These are phyloP conservation scores for Paecilomyces niveus DNA, from an alignment of 2,329 filamentous ascomycete genomes.

Conservation along the genomic window DNA sequence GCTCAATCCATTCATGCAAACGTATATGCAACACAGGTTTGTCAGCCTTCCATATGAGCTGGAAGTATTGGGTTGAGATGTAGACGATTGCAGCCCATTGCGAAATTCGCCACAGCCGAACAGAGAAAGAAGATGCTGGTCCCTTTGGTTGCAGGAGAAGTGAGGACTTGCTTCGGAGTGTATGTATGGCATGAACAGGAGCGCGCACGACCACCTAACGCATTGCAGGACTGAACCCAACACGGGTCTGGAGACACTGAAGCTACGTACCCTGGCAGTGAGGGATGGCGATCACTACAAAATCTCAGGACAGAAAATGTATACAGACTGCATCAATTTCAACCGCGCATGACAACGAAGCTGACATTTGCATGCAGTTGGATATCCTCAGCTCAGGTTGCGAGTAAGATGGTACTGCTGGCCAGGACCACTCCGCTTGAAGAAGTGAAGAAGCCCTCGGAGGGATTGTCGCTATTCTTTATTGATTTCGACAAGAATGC, in stretches of 20 bases:
- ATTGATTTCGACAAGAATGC: conserved; percentile 61
- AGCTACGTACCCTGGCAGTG: conserved; percentile 58
- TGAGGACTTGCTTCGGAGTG: conserved; percentile 72
- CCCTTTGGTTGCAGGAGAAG: conserved; percentile 63
- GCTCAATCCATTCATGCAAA: conserved; percentile 54
- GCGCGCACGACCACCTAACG: neutral
- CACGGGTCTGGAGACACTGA: conserved; percentile 69
- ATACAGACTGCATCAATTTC: neutral
- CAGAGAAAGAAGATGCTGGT: conserved; percentile 61
- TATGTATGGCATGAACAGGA: conserved; percentile 10
- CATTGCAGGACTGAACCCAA: conserved; percentile 63
- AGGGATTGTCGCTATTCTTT: conserved; percentile 73
- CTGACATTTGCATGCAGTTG: conserved; percentile 39
- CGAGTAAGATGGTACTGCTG: conserved; percentile 74
- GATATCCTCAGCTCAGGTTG: conserved; percentile 81
- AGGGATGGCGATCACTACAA: conserved; percentile 56
- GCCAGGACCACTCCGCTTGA: conserved; percentile 67
- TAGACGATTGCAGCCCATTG: conserved; percentile 43
- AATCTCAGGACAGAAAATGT: conserved; percentile 71
- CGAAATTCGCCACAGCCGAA: conserved; percentile 61
- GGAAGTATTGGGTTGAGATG: neutral
- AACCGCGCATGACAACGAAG: neutral
- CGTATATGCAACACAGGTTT: conserved; percentile 55
- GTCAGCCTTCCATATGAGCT: neutral
- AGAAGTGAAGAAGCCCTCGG: conserved; percentile 60